Evolutionary conservation across 495 filamentous ascomycete species (phyloP).

Genomic region (Trichoderma reesei): DNA sequence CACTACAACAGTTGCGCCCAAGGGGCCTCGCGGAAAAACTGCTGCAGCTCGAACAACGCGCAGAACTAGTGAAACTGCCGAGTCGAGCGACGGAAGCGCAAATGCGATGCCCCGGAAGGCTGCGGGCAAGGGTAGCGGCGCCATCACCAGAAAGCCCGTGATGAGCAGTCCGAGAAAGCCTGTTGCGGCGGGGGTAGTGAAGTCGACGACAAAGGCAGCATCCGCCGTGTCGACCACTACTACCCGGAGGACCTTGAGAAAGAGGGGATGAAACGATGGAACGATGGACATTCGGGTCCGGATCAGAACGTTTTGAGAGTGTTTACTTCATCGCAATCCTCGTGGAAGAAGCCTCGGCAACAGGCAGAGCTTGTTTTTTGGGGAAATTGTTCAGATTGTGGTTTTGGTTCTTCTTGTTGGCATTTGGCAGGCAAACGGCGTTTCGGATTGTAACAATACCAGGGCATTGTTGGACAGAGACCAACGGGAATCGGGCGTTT

Average conservation of each 20-base stretch:
- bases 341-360: not conserved
- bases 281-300: not conserved
- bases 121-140: constrained; percentile 19
- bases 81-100: constrained; percentile 40
- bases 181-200: constrained; percentile 27
- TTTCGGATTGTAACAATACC: not conserved
- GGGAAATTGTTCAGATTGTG: not conserved
- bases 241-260: constrained; percentile 38
- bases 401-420: constrained; percentile 10
- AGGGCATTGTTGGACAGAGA: constrained; percentile 1
- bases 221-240: constrained; percentile 23
- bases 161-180: constrained; percentile 36
- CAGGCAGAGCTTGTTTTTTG: not conserved
- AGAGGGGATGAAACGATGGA: constrained; percentile 28
- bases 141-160: constrained; percentile 27
- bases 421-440: not conserved
- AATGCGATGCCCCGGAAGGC: constrained; percentile 37
- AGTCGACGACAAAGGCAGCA: constrained; percentile 25
- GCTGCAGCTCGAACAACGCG: constrained; percentile 33
- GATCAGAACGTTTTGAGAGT: not conserved
- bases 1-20: constrained; percentile 17
- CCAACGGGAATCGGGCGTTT: not conserved
- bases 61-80: constrained; percentile 36
- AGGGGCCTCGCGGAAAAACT: constrained; percentile 17
- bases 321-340: not conserved